Evolutionary conservation across 495 filamentous ascomycete species (phyloP), one percentile per base, ranked within the genome.

Genomic region (Penicillium atrosanguineum): DNA sequence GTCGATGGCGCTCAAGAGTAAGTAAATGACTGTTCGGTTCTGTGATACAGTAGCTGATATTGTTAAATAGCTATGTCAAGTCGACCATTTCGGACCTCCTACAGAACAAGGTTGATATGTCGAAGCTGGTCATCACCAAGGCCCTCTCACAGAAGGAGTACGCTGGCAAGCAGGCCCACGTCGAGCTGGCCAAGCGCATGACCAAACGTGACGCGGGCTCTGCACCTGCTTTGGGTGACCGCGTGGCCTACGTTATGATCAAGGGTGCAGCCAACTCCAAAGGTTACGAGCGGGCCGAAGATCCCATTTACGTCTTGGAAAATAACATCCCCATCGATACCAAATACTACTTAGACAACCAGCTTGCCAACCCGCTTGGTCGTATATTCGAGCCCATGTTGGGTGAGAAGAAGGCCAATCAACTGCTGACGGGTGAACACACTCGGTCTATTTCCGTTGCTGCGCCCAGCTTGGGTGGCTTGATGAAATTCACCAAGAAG

Each of bases 51-150:
- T 8, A 21, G 16, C 57, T 44, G 50, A 69, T 49, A 50, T 63
- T 46, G 62, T 57, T 26, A 21, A 14, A 25, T 58, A 98, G 94
- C 51, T 97, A 94, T 59, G 94, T 99, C 68, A 99, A 97, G 71
- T 81, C 92, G 55, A 95, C 88, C 23, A 99, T 99, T 52, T 87
- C 94, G 3, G 90, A 96, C 63, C 85, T 99, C 19, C 77, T 99
- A 12, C 94, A 97, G 65, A 97, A 97, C 75, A 96, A 95, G 64
- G 74, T 99, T 64, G 94, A 99, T 75, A 95, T 99, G 91, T 96
- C 92, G 15, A 96, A 97, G 68, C 84, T 99, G 6, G 94, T 99
- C 67, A 99, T 99, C 67, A 99, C 94, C 9, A 99, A 99, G 71
- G 94, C 95, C 1, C 79, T 97, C 14, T 83, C 94, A 1, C 97